These are phyloP conservation scores for Ascochyta rabiei DNA, from an alignment of 2,329 filamentous ascomycete species.

Conservation along the genomic window DNA sequence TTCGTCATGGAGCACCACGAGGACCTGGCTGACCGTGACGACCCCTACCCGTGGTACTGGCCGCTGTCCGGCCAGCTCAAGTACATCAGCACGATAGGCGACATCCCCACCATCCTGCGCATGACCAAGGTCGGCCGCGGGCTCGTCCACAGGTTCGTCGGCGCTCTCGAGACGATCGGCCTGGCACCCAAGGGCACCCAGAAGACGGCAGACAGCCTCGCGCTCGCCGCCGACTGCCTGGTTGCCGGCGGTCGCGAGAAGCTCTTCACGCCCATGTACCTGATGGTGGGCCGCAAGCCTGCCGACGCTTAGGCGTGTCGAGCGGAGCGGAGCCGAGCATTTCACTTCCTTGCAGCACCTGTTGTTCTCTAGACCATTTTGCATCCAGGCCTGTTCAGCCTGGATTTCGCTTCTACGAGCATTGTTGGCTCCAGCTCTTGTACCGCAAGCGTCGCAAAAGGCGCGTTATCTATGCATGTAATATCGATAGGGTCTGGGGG, in stretches of 20 bases:
- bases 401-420: slow-evolving; percentile 24
- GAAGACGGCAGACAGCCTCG: slow-evolving; percentile 93
- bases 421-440: slow-evolving; percentile 20
- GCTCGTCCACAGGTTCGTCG: slow-evolving; percentile 76
- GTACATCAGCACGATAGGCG: slow-evolving; percentile 79
- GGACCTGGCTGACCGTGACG: slow-evolving; percentile 79
- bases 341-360: slow-evolving; percentile 14
- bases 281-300: slow-evolving; percentile 96
- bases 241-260: slow-evolving; percentile 86
- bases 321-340: neutral
- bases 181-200: slow-evolving; percentile 83
- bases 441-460: slow-evolving; percentile 21
- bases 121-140: slow-evolving; percentile 87
- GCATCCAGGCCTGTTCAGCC: slow-evolving; percentile 12
- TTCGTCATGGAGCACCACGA: slow-evolving; percentile 85
- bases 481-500: slow-evolving; percentile 28
- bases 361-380: slow-evolving; percentile 31
- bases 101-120: slow-evolving; percentile 81
- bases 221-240: slow-evolving; percentile 79
- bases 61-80: slow-evolving; percentile 83
- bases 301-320: slow-evolving; percentile 29
- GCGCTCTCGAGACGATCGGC: slow-evolving; percentile 73
- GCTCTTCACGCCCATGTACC: slow-evolving; percentile 98
- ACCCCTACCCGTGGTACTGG: slow-evolving; percentile 90
- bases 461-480: slow-evolving; percentile 35